A percentile compares a stretch with the other conserved stretches of the same genome.
Conservation (phyloP, 768 basidiomycete genomes). For the Termitomyces sp. region DNA sequence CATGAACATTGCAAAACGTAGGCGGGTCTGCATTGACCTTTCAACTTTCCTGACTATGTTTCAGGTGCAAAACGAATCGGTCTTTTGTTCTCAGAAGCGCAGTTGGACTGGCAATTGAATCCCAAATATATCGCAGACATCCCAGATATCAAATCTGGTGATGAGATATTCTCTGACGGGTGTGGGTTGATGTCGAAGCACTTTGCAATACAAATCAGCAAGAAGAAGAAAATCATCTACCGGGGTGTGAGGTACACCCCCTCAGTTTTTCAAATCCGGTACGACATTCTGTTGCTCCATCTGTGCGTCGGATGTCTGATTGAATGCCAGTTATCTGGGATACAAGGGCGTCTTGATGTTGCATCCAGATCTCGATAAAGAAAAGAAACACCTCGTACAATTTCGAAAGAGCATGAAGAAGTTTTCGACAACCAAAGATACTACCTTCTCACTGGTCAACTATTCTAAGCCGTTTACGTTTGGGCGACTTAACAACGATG, state of each 20-base stretch:
- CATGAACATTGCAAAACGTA: slow-evolving; percentile 62
- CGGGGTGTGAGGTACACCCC: slow-evolving; percentile 53
- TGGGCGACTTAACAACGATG: slow-evolving; percentile 64
- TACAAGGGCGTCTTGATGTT: slow-evolving; percentile 71
- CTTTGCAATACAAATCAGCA: slow-evolving; percentile 48
- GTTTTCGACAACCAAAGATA: slow-evolving; percentile 48
- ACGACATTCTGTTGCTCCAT: not conserved
- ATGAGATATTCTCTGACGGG: slow-evolving; percentile 62
- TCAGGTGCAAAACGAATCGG: slow-evolving; percentile 67
- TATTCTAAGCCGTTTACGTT: slow-evolving; percentile 60
- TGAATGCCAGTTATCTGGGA: slow-evolving; percentile 47
- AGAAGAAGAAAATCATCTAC: slow-evolving; percentile 48
- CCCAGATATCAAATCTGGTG: slow-evolving; percentile 48
- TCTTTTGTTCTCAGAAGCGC: slow-evolving; percentile 57
- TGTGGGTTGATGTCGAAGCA: slow-evolving; percentile 57
- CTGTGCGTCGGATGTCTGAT: not conserved
- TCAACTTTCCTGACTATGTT: not conserved
- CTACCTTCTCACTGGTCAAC: slow-evolving; percentile 63
- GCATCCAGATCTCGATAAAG: slow-evolving; percentile 49
- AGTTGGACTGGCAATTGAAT: slow-evolving; percentile 50
- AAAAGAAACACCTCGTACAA: slow-evolving; percentile 40
- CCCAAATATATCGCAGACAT: slow-evolving; percentile 48
- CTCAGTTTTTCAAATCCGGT: slow-evolving; percentile 61
- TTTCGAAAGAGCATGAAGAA: slow-evolving; percentile 72
- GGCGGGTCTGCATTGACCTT: slow-evolving; percentile 12